A percentile compares a stretch with the other conserved stretches of the same genome.
phyloP scores from a whole-genome alignment of 176 grass and related monocot species.

The Cenchrus purpureus region DNA sequence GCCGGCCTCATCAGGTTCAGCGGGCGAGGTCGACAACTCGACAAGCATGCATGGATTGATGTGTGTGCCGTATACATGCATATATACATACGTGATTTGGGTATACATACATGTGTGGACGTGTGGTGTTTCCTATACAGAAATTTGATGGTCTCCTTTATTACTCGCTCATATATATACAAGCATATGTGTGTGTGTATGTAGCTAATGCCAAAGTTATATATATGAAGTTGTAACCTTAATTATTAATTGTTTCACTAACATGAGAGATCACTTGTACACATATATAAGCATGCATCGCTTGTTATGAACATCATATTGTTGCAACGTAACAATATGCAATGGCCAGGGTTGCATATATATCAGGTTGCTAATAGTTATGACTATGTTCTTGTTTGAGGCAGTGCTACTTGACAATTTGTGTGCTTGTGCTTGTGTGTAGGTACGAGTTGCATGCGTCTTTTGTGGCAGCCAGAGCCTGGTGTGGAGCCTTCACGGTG shows the following conservation, averaged over 20 bases:
- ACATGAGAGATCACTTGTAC: neutral
- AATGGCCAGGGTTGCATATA: neutral
- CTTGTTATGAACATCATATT: neutral
- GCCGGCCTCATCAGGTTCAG: too few relatives aligned
- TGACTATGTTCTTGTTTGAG: neutral
- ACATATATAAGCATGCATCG: neutral
- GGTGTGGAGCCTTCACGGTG: neutral
- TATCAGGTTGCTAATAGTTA: too few relatives aligned
- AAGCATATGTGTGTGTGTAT: neutral
- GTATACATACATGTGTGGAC: neutral
- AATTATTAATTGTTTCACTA: neutral
- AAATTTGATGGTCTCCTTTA: neutral
- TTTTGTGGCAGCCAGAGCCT: neutral
- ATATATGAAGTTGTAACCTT: conserved; percentile 15
- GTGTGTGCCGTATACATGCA: neutral
- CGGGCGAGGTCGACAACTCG: neutral
- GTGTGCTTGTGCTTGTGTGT: neutral
- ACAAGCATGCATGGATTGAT: neutral
- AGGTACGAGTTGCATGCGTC: neutral
- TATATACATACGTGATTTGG: conserved; percentile 5
- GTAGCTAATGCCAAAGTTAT: conserved; percentile 9
- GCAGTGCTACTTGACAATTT: neutral
- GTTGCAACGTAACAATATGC: neutral
- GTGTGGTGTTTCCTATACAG: conserved; percentile 11
- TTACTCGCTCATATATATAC: neutral